Evolutionary conservation across 805 yeast genomes (phyloP), one percentile per base, ranked within the genome.

Genomic region (Jamesozyma lodderae): DNA sequence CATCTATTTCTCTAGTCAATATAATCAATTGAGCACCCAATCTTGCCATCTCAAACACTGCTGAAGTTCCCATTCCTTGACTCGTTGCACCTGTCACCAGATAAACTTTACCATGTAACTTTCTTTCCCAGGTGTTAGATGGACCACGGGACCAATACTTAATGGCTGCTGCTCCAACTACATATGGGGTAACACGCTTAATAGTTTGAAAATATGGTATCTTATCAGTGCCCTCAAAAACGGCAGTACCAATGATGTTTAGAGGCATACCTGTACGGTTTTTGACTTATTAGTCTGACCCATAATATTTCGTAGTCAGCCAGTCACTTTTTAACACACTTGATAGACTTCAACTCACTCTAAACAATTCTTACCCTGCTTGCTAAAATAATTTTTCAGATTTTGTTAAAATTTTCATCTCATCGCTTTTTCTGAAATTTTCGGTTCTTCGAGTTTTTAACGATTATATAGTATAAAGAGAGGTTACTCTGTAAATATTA

Each of bases 51-150:
- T 87, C 87, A 26, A 69, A 67, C 0, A 75, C 92, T 4, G 83
- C 71, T 3, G 75, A 72, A 0, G 90, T 81, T 0, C 98, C 98
- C 43, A 86, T 57, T 0, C 97, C 96, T 41, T 57, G 62, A 1
- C 94, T 72, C 0, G 97, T 90, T 2, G 95, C 98, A n/a, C 98
- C 98, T 0, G 92, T 81, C 6, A 84, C 69, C 16, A 83, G 66
- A 50, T 69, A 81, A 4, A 88, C 97, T 52, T 79, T 77, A 1
- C 97, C 96, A 55, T 92, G 95, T 56, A 90, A 62, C 46, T 87
- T 88, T 42, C 96, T 70, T 44, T 85, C 95, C 95, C 96, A 90
- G 0, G 87, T 82, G 61, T 90, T 92, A 16, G 72, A 48, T 1
- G 83, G 60, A 9, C 98, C 98, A 25, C 80, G 73, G 51, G 82